Conservation (phyloP, 148 eudicot species). For the Vaccinium macrocarpon region DNA sequence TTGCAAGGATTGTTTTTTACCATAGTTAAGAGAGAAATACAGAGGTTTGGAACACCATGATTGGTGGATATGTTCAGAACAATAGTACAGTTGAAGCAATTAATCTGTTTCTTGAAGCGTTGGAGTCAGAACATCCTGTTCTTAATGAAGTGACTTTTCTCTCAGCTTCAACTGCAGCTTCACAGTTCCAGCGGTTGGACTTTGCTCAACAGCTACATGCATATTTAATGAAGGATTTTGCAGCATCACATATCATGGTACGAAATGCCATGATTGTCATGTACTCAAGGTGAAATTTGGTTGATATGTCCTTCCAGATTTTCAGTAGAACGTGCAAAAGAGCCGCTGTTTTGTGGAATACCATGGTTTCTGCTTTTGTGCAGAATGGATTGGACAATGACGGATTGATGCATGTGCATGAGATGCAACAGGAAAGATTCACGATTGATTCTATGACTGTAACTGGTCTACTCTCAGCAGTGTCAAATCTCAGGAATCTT, state of each 20-base stretch:
- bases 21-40: constrained; percentile 62
- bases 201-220: constrained; percentile 70
- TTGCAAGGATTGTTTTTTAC: constrained; percentile 64
- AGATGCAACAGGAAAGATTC: constrained; percentile 83
- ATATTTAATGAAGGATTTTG: constrained; percentile 48
- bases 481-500: constrained; percentile 68
- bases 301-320: constrained; percentile 58
- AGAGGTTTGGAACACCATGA: constrained; percentile 95
- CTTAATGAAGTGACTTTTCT: constrained; percentile 68
- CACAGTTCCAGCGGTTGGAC: constrained; percentile 64
- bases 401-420: constrained; percentile 78
- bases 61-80: constrained; percentile 75
- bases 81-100: constrained; percentile 59
- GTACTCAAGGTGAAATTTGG: constrained; percentile 78
- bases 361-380: constrained; percentile 74
- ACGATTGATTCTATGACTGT: constrained; percentile 60
- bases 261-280: constrained; percentile 65
- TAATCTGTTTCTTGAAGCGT: constrained; percentile 55
- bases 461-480: constrained; percentile 73
- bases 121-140: constrained; percentile 34
- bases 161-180: constrained; percentile 63
- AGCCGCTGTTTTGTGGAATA: constrained; percentile 86
- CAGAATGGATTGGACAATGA: constrained; percentile 72
- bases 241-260: constrained; percentile 35
- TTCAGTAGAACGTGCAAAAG: constrained; percentile 70